Conservation (phyloP, 371 early-diverging fungal species). For the Catenaria anguillulae region DNA sequence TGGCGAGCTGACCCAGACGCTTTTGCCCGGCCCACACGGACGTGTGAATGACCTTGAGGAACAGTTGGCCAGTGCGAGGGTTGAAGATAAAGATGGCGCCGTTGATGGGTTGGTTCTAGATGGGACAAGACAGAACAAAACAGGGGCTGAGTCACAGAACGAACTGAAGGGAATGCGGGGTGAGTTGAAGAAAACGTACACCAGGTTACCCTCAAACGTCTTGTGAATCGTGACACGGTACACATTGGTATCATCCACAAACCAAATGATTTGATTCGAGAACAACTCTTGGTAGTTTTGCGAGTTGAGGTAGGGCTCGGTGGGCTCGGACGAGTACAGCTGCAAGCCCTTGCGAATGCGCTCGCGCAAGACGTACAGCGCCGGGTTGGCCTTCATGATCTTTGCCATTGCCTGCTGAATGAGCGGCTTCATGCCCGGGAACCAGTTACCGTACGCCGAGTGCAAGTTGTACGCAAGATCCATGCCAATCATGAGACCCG, state of each 20-base stretch:
- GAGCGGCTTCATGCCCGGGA: conserved; percentile 95
- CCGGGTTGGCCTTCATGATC: conserved; percentile 97
- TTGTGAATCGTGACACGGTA: conserved; percentile 99
- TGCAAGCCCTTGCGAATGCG: conserved; percentile 97
- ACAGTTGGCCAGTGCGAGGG: conserved; percentile 95
- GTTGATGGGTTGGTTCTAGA: conserved; percentile 92
- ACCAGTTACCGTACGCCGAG: conserved; percentile 83
- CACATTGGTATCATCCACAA: conserved; percentile 97
- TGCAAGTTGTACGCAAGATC: conserved; percentile 94
- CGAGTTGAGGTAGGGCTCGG: conserved; percentile 92
- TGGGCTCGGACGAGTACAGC: conserved; percentile 94
- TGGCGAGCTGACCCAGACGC: conserved; percentile 93
- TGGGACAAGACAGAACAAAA: conserved; percentile 7
- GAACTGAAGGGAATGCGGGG: neutral
- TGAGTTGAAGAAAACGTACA: neutral
- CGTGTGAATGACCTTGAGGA: conserved; percentile 97
- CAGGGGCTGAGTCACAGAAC: neutral
- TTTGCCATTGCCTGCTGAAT: conserved; percentile 93
- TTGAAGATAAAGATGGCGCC: conserved; percentile 98
- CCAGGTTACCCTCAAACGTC: conserved; percentile 96
- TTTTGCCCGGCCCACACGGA: conserved; percentile 98
- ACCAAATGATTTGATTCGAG: conserved; percentile 96
- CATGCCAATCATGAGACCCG: conserved; percentile 90
- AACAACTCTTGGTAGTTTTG: conserved; percentile 95
- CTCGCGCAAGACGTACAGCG: conserved; percentile 91